Evolutionary conservation across 441 rosid genomes (phyloP).

Genomic region (Syzygium syzygioides): DNA sequence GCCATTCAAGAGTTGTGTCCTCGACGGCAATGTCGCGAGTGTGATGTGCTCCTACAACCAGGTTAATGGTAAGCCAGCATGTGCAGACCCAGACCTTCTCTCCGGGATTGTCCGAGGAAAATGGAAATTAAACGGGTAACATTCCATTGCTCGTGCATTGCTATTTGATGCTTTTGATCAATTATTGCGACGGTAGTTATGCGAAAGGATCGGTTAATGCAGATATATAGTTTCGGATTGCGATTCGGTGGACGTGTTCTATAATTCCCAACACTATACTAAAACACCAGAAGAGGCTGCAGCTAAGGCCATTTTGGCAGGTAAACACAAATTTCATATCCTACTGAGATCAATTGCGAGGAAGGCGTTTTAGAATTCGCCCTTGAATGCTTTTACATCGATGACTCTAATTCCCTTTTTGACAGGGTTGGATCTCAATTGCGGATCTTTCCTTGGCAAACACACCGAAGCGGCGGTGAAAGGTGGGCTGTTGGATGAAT

Average conservation of each 20-base stretch:
- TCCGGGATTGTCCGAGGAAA: conserved; percentile 59
- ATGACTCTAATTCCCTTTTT: background rate
- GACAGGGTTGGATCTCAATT: conserved; percentile 68
- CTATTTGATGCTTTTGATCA: background rate
- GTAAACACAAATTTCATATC: conserved; percentile 1
- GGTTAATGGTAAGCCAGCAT: conserved; percentile 79
- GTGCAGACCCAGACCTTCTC: conserved; percentile 75
- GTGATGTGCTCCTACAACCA: conserved; percentile 91
- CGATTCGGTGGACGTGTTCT: conserved; percentile 58
- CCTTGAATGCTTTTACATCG: background rate
- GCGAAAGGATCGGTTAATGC: conserved; percentile 1
- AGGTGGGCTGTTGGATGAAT: conserved; percentile 46
- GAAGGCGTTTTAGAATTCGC: background rate
- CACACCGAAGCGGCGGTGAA: conserved; percentile 72
- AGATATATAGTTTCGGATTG: conserved; percentile 87
- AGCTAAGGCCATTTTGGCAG: conserved; percentile 58
- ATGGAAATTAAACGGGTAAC: conserved; percentile 81
- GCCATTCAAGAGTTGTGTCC: conserved; percentile 84
- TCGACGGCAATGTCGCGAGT: conserved; percentile 89
- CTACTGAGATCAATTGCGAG: background rate
- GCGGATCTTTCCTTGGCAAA: conserved; percentile 63
- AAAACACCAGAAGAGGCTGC: conserved; percentile 85
- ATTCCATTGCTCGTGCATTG: background rate
- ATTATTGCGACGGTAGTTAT: background rate
- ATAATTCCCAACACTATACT: conserved; percentile 58